A percentile compares a stretch with the other conserved stretches of the same genome.
phyloP scores from a whole-genome alignment of 2,329 filamentous ascomycete species.

The Calonectria multiphialidica region DNA sequence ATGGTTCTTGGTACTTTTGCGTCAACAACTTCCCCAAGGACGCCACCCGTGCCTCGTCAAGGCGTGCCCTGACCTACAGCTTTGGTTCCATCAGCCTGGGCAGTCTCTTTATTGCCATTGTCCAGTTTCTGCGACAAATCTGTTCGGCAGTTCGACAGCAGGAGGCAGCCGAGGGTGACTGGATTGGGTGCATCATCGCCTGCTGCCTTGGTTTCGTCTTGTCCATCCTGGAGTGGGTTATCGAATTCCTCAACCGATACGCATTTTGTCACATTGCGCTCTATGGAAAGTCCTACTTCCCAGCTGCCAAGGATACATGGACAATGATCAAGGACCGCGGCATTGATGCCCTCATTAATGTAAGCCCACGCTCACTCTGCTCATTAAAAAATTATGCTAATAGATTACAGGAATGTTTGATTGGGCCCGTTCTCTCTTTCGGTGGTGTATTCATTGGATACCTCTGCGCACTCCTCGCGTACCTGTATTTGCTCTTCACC shows the following conservation, averaged over 20 bases:
- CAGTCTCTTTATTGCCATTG: conserved; percentile 86
- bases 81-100: conserved; percentile 93
- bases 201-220: conserved; percentile 85
- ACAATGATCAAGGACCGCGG: conserved; percentile 92
- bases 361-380: conserved; percentile 35
- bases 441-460: conserved; percentile 88
- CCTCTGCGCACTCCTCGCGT: conserved; percentile 83
- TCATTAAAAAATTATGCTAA: conserved; percentile 32
- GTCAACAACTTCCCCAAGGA: conserved; percentile 77
- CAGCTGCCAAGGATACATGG: conserved; percentile 91
- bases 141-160: conserved; percentile 80
- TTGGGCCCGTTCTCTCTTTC: conserved; percentile 80
- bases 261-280: conserved; percentile 94
- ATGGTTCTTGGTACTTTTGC: conserved; percentile 94
- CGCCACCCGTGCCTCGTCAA: conserved; percentile 86
- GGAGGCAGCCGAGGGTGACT: conserved; percentile 75
- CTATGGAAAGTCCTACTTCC: conserved; percentile 90
- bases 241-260: conserved; percentile 91
- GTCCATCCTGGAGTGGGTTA: conserved; percentile 83
- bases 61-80: conserved; percentile 86
- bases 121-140: conserved; percentile 86
- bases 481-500: conserved; percentile 88
- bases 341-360: conserved; percentile 88
- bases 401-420: conserved; percentile 74
- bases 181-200: conserved; percentile 74